Evolutionary conservation across 2,329 filamentous ascomycete species (phyloP).

Genomic region (Fusarium camptoceras): DNA sequence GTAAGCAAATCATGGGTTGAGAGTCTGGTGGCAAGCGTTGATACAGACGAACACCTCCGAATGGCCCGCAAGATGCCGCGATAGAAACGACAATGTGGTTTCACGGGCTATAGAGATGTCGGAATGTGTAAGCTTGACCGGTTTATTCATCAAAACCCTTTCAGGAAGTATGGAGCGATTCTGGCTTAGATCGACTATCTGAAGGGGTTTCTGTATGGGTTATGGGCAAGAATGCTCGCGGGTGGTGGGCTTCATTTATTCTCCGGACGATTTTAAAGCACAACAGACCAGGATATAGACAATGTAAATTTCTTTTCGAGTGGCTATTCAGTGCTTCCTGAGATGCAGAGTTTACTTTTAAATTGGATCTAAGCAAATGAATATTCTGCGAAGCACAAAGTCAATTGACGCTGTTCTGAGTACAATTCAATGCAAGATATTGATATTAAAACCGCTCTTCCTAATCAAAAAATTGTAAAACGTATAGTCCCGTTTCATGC

Average conservation of each 20-base stretch:
- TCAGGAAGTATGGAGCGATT: background rate
- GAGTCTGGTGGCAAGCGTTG: background rate
- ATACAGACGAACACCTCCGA: background rate
- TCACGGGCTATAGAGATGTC: background rate
- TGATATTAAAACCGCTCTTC: background rate
- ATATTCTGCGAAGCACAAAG: background rate
- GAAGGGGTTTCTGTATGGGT: background rate
- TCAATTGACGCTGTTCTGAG: background rate
- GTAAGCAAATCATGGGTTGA: background rate
- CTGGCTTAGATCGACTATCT: background rate
- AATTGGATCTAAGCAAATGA: too few relatives aligned
- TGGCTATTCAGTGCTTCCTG: too few relatives aligned
- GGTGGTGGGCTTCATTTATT: background rate
- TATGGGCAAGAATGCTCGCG: background rate
- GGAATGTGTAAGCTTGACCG: background rate
- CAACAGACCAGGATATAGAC: background rate
- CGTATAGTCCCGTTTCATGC: too few relatives aligned
- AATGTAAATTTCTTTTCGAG: too few relatives aligned
- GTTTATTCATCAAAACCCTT: background rate
- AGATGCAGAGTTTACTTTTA: too few relatives aligned
- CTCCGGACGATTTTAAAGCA: background rate
- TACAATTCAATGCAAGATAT: background rate
- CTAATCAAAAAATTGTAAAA: too few relatives aligned
- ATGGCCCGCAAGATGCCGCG: background rate
- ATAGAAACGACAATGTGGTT: background rate